Evolutionary conservation across 805 yeast genomes (phyloP), one percentile per base, ranked within the genome.

Genomic region (Trichomonascus vanleenenianus): DNA sequence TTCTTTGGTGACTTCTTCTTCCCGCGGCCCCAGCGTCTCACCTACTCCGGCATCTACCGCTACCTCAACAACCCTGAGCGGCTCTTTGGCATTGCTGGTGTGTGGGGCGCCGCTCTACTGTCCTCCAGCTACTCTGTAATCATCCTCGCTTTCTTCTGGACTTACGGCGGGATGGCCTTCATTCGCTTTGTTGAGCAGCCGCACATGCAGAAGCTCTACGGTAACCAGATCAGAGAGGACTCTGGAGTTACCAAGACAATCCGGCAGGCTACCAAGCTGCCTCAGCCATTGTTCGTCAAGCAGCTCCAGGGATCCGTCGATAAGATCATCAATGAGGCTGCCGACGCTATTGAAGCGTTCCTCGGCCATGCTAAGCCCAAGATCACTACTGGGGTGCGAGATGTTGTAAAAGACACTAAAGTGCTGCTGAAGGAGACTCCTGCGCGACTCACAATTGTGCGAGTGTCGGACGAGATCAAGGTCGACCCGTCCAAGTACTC

Each of bases 1-100:
- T 85, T 84, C 56, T 85, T 81, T 61, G 94, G 95, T 47, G 95
- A 85, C 61, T 85, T 85, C 63, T 85, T 84, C 63, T 66, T 83
- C 47, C 78, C 83, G 16, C 68, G 68, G 19, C 70, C 45, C 10
- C 64, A 74, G 6, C 69, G 70, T 51, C 68, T 85, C 53, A 79
- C 89, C 0, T 81, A 81, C 51, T 83, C 85, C 30, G 95, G 95
- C 42, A 84, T 85, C 34, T 85, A 85, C 59, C 75, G 91, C 53
- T 85, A 83, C 61, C 71, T 85, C 58, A 85, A 85, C 60, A 83
- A 85, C 57, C 95, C 95, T 8, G 94, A 85, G 59, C 81, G 86
- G 52, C 63, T 85, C 12, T 72, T 83, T 48, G 91, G 94, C 10
- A 78, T 81, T 45, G 78, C 87, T 51, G 91, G 91, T 12, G 74